Base-by-base conservation (phyloP, 208 protist genomes). In the Angomonas deanei region DNA sequence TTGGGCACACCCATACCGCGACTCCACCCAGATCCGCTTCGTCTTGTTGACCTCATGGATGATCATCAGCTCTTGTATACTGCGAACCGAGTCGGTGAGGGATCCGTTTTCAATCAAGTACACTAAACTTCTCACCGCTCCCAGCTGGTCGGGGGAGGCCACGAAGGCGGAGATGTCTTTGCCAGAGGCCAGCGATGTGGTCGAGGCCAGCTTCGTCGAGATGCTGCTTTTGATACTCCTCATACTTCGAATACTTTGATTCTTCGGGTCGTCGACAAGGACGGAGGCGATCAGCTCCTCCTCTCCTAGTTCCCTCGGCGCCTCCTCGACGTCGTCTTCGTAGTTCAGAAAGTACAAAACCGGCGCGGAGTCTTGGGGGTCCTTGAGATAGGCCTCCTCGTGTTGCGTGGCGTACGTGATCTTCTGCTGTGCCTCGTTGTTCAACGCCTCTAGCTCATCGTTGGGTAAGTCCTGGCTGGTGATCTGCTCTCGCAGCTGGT, bases 341-440 rank as follows among this genome's bases (percentile, higher is more conserved):
- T 42, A 42, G 15, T 15, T 42, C 36, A 42, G 8, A 42, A 42
- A 42, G 36, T 42, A 42, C 36, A 42, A n/a, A 8, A 42, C 36
- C 8, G 36, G 36, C 36, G 36, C 8, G 36, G 8, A 8, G 36
- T 42, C 36, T 42, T 42, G 36, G 36, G 36, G 36, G 36, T 15
- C 15, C 36, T 42, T 42, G 36, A 42, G 31, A n/a, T 61, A 57
- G 62, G 64, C 73, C 39, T 70, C 64, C 57, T 52, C 64, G 68
- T 80, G 74, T 55, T 80, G 56, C 33, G 54, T 47, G 17, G 68
- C 74, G 19, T 74, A 34, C 21, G 46, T 50, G 23, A 67, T 61
- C 27, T 69, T 53, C 28, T 53, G 39, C 19, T 21, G 47, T 17
- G 56, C 27, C 48, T 42, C 53, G 34, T 5, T 23, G 24, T 2